Evolutionary conservation across 345 rosid species (phyloP).

Genomic region (Arabidopsis arenosa): DNA sequence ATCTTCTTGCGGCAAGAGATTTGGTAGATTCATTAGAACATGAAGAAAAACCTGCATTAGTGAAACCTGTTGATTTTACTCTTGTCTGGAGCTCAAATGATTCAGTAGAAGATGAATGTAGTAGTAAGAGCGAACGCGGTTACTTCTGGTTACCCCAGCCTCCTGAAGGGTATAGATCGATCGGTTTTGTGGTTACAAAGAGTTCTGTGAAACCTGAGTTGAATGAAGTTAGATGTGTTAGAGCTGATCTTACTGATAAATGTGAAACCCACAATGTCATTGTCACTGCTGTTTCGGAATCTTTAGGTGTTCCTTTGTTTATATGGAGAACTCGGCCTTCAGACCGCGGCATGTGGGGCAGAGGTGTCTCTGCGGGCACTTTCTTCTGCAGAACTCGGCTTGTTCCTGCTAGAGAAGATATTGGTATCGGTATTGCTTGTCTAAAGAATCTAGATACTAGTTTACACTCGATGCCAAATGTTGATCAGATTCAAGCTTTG

Average conservation of each 20-base stretch:
- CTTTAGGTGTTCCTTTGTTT: constrained; percentile 53
- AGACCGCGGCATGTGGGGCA: constrained; percentile 66
- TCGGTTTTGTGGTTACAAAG: constrained; percentile 74
- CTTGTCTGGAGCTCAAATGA: constrained; percentile 76
- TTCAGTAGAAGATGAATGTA: constrained; percentile 43
- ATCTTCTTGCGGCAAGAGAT: constrained; percentile 68
- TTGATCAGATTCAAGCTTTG: constrained; percentile 68
- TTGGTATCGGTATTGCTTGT: constrained; percentile 51
- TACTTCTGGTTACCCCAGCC: constrained; percentile 86
- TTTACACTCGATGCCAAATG: constrained; percentile 76
- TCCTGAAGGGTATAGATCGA: constrained; percentile 69
- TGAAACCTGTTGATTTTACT: constrained; percentile 64
- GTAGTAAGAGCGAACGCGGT: constrained; percentile 46
- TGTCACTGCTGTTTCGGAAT: constrained; percentile 46
- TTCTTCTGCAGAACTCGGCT: constrained; percentile 63
- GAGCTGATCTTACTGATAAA: constrained; percentile 72
- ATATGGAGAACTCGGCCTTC: constrained; percentile 74
- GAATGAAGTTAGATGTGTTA: constrained; percentile 75
- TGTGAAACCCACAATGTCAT: constrained; percentile 58
- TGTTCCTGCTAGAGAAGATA: constrained; percentile 48
- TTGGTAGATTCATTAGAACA: constrained; percentile 40
- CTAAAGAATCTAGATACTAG: constrained; percentile 63
- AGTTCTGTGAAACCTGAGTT: constrained; percentile 59
- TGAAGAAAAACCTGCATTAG: constrained; percentile 52
- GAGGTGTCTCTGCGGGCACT: constrained; percentile 76